A percentile compares a stretch with the other conserved stretches of the same genome.
These are phyloP conservation scores for Chrysoporthe cubensis DNA, from an alignment of 2,329 filamentous ascomycete species.

Conservation along the genomic window DNA sequence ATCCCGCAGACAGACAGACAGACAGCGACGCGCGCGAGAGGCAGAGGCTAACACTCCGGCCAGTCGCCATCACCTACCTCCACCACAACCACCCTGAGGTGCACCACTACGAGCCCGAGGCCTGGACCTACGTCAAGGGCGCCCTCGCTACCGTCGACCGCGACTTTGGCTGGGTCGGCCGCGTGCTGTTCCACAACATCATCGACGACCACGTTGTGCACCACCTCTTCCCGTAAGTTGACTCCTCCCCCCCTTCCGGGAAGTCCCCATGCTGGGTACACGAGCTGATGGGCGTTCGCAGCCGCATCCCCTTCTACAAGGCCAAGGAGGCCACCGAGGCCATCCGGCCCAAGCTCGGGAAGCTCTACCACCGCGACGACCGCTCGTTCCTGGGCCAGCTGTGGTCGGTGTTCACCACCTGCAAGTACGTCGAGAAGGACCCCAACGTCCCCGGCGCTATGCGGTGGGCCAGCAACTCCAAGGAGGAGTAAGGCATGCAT, in stretches of 20 bases:
- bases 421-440: constrained; percentile 52
- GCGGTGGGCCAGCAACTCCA: constrained; percentile 40
- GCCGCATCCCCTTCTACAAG: constrained; percentile 63
- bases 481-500: constrained; percentile 12
- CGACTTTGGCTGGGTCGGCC: constrained; percentile 66
- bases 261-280: not conserved
- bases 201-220: constrained; percentile 68
- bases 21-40: not conserved
- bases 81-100: constrained; percentile 70
- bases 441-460: constrained; percentile 41
- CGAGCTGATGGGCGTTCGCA: constrained; percentile 24
- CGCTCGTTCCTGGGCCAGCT: constrained; percentile 50
- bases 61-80: constrained; percentile 75
- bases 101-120: constrained; percentile 60
- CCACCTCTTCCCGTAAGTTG: constrained; percentile 59
- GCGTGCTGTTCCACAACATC: constrained; percentile 69
- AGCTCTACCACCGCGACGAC: constrained; percentile 54
- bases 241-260: not conserved
- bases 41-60: constrained; percentile 10
- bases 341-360: constrained; percentile 59
- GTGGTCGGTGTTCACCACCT: constrained; percentile 50
- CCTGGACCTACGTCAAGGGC: constrained; percentile 66
- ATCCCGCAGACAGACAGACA: not conserved
- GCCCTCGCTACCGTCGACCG: constrained; percentile 67
- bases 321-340: constrained; percentile 62